Evolutionary conservation across 768 basidiomycete species (phyloP).

Genomic region (Naganishia friedmannii): DNA sequence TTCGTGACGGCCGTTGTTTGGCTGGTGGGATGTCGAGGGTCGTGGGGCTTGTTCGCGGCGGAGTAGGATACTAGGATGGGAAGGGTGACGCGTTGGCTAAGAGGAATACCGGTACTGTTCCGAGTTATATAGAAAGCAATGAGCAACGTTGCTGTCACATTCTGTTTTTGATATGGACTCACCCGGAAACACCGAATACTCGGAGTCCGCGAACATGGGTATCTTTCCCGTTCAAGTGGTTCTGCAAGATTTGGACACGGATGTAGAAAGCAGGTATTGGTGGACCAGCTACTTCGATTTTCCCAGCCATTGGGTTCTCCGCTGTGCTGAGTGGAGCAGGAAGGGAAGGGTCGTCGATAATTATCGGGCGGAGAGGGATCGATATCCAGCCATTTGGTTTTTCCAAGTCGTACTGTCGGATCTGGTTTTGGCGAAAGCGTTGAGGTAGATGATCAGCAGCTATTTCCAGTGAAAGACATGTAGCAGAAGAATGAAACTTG

Average conservation of each 20-base stretch:
- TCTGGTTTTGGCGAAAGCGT: conserved; percentile 27
- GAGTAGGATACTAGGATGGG: conserved; percentile 8
- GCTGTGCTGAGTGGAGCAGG: conserved; percentile 11
- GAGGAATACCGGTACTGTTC: conserved; percentile 3
- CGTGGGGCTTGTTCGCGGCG: neutral
- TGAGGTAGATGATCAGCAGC: conserved; percentile 12
- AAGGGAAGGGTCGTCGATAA: conserved; percentile 28
- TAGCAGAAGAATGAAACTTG: conserved; percentile 50
- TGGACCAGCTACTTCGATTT: conserved; percentile 58
- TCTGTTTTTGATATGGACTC: conserved; percentile 43
- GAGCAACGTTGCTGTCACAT: neutral
- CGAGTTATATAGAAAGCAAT: neutral
- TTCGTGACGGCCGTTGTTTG: conserved; percentile 18
- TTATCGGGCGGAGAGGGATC: conserved; percentile 45
- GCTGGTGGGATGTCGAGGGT: conserved; percentile 16
- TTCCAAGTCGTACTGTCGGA: conserved; percentile 67
- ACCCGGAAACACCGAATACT: conserved; percentile 84
- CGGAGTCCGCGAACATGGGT: conserved; percentile 90
- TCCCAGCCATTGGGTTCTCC: conserved; percentile 21
- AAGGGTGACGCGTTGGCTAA: conserved; percentile 8
- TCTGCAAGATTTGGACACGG: conserved; percentile 82
- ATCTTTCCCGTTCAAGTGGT: conserved; percentile 98
- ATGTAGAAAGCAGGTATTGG: conserved; percentile 84
- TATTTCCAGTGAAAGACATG: neutral
- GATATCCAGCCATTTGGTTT: conserved; percentile 92